Conservation (phyloP, 148 eudicot genomes). For the Persicaria maculosa region DNA sequence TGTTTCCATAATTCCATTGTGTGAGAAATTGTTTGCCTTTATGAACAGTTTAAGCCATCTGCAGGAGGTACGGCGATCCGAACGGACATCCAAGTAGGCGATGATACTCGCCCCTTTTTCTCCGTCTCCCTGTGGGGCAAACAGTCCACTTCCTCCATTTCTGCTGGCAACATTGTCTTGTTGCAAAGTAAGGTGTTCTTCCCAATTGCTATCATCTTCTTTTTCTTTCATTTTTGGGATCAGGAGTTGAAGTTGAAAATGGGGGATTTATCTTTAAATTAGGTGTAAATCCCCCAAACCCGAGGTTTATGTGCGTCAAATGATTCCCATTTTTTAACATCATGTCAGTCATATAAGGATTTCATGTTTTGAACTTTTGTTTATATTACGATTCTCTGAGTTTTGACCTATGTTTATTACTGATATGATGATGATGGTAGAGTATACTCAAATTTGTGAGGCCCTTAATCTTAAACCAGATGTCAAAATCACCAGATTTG, state of each 20-base stretch:
- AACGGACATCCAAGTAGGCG: constrained; percentile 77
- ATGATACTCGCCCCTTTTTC: constrained; percentile 65
- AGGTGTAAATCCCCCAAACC: background rate
- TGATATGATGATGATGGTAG: background rate
- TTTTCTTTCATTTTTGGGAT: background rate
- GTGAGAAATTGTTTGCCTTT: background rate
- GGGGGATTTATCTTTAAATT: background rate
- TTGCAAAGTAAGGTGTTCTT: constrained; percentile 45
- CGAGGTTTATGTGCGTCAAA: background rate
- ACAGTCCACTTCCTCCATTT: constrained; percentile 38
- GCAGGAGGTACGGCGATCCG: constrained; percentile 49
- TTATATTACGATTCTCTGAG: background rate
- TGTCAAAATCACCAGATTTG: constrained; percentile 50
- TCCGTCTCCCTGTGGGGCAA: constrained; percentile 68
- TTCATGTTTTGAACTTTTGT: background rate
- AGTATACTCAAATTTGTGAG: background rate
- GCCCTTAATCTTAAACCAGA: constrained; percentile 24
- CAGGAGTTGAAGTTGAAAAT: constrained; percentile 5
- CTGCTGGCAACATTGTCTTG: constrained; percentile 53
- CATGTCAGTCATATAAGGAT: background rate
- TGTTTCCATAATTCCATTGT: background rate
- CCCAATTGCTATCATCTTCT: background rate
- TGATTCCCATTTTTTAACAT: background rate
- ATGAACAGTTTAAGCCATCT: constrained; percentile 48
- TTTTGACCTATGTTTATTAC: background rate